Conservation (phyloP, 2,329 filamentous ascomycete genomes). For the Penicillium sp. region DNA sequence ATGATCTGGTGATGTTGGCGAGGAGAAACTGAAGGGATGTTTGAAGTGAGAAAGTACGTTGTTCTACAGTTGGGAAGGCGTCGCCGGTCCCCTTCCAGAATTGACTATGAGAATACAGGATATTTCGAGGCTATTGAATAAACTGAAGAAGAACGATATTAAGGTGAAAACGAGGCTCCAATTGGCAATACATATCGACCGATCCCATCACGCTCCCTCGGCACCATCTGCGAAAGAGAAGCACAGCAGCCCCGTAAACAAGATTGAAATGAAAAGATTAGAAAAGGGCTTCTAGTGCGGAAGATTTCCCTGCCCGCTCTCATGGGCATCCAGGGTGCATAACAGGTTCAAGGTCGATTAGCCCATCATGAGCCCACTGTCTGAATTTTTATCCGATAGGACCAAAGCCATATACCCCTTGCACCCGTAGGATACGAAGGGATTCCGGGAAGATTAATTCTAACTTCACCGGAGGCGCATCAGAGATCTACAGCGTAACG, state of each 20-base stretch:
- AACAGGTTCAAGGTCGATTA: background rate
- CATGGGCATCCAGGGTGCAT: background rate
- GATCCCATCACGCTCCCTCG: background rate
- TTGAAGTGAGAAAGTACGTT: background rate
- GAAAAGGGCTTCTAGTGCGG: background rate
- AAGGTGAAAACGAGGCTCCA: background rate
- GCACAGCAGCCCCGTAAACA: too few species aligned
- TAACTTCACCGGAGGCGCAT: background rate
- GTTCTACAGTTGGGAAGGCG: conserved; percentile 1
- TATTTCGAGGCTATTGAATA: background rate
- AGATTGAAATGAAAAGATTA: background rate
- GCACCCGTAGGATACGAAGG: background rate
- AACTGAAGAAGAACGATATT: too few species aligned
- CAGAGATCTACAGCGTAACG: background rate
- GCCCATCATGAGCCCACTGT: background rate
- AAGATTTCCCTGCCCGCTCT: background rate
- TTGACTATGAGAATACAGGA: background rate
- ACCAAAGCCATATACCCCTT: background rate
- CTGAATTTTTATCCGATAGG: background rate
- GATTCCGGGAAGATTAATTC: background rate
- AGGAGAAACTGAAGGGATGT: background rate
- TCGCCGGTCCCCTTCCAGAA: background rate
- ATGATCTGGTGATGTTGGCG: background rate
- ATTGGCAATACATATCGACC: background rate
- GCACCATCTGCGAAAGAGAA: background rate